Percentiles rank a stretch among this genome's conserved stretches.
These are phyloP conservation scores for Pseudogymnoascus sp. DNA, from an alignment of 2,329 filamentous ascomycete genomes.

Conservation along the genomic window DNA sequence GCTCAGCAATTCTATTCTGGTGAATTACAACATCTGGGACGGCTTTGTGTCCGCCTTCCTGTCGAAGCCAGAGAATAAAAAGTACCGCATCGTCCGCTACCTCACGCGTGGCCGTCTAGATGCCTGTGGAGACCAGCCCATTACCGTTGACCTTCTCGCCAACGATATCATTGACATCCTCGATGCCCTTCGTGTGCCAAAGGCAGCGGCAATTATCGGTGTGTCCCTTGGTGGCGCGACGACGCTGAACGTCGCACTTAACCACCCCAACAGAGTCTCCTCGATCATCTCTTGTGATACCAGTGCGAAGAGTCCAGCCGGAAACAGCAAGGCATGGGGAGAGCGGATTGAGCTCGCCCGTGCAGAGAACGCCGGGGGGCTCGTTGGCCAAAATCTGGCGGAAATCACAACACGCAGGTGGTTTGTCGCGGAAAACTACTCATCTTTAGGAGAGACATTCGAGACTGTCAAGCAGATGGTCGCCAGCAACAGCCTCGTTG, in stretches of 20 bases:
- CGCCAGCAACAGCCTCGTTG: constrained; percentile 56
- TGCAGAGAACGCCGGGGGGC: constrained; percentile 34
- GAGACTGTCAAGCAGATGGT: constrained; percentile 61
- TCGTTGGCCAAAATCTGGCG: constrained; percentile 59
- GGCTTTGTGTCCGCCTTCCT: constrained; percentile 43
- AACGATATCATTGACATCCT: constrained; percentile 60
- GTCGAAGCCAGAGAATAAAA: constrained; percentile 19
- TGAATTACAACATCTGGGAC: constrained; percentile 75
- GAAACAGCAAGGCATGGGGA: constrained; percentile 72
- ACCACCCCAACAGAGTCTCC: constrained; percentile 48
- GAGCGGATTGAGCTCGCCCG: constrained; percentile 65
- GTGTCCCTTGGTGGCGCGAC: constrained; percentile 79
- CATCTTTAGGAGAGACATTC: constrained; percentile 38
- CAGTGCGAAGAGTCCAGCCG: constrained; percentile 60
- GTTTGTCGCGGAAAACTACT: constrained; percentile 58
- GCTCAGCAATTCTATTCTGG: constrained; percentile 73
- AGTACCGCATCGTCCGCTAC: constrained; percentile 69
- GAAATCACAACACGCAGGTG: constrained; percentile 64
- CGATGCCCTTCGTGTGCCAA: constrained; percentile 57
- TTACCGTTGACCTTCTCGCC: constrained; percentile 48
- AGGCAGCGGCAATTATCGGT: constrained; percentile 60
- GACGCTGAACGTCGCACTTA: constrained; percentile 61
- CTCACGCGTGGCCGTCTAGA: constrained; percentile 53
- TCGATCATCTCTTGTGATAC: constrained; percentile 71
- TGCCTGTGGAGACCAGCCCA: constrained; percentile 15